A percentile compares a stretch with the other conserved stretches of the same genome.
phyloP scores from a whole-genome alignment of 495 filamentous ascomycete species.

The Tuber aestivum region DNA sequence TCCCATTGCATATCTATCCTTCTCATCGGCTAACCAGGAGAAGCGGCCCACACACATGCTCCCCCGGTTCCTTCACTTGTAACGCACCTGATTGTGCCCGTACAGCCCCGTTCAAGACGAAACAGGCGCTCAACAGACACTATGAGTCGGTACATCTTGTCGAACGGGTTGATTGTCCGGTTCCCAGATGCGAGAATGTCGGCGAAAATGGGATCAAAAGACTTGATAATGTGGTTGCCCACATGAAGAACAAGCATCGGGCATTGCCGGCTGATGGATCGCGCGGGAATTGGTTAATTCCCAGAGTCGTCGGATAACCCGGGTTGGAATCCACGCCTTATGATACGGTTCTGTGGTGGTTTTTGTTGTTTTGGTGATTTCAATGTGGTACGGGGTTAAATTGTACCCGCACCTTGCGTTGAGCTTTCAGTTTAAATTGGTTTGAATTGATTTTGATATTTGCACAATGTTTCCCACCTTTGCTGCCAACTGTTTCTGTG shows the following conservation, averaged over 20 bases:
- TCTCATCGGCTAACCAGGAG: not conserved
- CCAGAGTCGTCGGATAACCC: too few relatives aligned
- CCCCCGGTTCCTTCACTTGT: not conserved
- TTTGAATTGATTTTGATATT: not conserved
- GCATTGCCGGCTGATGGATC: not conserved
- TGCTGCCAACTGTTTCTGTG: not conserved
- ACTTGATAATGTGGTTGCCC: conserved; percentile 6
- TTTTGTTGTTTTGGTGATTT: not conserved
- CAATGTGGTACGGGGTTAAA: not conserved
- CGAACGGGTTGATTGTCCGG: not conserved
- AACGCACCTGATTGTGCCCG: not conserved
- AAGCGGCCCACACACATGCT: not conserved
- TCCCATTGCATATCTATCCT: not conserved
- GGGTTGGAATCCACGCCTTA: not conserved
- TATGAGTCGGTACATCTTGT: not conserved
- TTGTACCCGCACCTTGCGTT: not conserved
- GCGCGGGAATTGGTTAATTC: not conserved
- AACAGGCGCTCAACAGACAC: not conserved
- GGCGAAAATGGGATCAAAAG: conserved; percentile 1
- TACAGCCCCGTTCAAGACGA: not conserved
- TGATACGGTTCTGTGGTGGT: not conserved
- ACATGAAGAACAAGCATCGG: not conserved
- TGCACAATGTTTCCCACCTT: not conserved
- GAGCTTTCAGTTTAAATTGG: not conserved
- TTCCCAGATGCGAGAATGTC: not conserved